Evolutionary conservation across 148 eudicot species (phyloP).

Genomic region (Rhododendron vialii): DNA sequence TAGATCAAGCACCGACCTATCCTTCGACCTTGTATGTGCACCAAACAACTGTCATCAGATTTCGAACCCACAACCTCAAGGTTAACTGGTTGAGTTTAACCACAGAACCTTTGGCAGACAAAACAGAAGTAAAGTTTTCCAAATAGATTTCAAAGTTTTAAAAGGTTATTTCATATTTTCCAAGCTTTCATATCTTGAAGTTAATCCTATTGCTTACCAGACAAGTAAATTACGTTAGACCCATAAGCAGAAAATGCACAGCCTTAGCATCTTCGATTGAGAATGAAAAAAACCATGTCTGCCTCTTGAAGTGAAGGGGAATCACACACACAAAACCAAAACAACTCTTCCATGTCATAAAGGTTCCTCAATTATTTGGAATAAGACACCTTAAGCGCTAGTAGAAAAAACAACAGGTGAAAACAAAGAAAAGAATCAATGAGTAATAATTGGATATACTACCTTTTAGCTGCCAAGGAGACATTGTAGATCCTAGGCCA

Average conservation of each 20-base stretch:
- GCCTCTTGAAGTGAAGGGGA: neutral
- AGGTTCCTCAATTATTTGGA: neutral
- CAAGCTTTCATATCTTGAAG: neutral
- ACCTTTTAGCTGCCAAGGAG: neutral
- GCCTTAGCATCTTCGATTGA: neutral
- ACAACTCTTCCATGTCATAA: neutral
- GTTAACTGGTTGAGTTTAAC: neutral
- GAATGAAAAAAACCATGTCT: neutral
- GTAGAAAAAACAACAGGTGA: neutral
- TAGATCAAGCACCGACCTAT: neutral
- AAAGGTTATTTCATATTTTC: neutral
- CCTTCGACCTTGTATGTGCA: neutral
- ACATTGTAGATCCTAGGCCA: neutral
- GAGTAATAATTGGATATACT: neutral
- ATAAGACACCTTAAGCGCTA: neutral
- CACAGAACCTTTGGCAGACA: neutral
- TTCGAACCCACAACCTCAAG: neutral
- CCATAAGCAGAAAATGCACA: neutral
- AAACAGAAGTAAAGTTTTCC: neutral
- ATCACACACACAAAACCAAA: neutral
- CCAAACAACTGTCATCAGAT: neutral
- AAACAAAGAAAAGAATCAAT: slow-evolving; percentile 1
- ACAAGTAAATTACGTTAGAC: neutral
- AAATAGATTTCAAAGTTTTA: neutral
- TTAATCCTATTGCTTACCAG: neutral